A percentile compares a stretch with the other conserved stretches of the same genome.
These are phyloP conservation scores for Filobasidium uniguttulatum DNA, from an alignment of 1,284 basidiomycete genomes.

Conservation along the genomic window DNA sequence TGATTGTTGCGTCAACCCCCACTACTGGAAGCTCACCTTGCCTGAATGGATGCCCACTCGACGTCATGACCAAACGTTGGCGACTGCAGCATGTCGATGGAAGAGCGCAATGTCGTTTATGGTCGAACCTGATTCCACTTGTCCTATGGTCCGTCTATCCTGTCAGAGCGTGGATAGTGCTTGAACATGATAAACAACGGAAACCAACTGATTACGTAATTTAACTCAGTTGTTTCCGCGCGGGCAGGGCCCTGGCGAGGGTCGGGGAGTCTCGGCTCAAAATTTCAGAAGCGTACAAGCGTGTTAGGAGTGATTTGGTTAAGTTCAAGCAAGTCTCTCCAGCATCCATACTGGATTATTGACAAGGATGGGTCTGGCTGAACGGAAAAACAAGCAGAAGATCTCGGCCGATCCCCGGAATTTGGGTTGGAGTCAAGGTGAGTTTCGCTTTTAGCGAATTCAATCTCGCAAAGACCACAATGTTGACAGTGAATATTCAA, in stretches of 20 bases:
- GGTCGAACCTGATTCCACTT: too few relatives aligned
- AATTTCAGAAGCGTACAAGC: neutral
- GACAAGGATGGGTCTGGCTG: constrained; percentile 33
- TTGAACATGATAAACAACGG: too few relatives aligned
- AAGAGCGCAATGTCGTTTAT: too few relatives aligned
- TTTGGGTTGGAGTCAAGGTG: constrained; percentile 34
- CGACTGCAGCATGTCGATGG: too few relatives aligned
- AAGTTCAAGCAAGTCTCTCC: neutral
- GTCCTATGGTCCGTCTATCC: too few relatives aligned
- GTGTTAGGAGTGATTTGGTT: neutral
- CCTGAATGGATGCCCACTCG: neutral
- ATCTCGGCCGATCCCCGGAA: constrained; percentile 38
- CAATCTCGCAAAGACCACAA: too few relatives aligned
- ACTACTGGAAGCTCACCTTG: neutral
- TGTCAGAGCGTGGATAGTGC: too few relatives aligned
- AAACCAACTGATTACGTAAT: too few relatives aligned
- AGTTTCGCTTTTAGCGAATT: constrained; percentile 1
- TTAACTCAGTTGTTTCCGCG: too few relatives aligned
- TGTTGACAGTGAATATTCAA: neutral
- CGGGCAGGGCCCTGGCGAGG: too few relatives aligned
- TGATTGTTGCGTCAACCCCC: neutral
- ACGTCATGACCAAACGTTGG: neutral
- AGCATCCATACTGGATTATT: neutral
- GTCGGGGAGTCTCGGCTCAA: neutral
- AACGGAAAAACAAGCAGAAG: constrained; percentile 36